Evolutionary conservation across 2,329 filamentous ascomycete species (phyloP).

Genomic region (Aspergillus floridensis): DNA sequence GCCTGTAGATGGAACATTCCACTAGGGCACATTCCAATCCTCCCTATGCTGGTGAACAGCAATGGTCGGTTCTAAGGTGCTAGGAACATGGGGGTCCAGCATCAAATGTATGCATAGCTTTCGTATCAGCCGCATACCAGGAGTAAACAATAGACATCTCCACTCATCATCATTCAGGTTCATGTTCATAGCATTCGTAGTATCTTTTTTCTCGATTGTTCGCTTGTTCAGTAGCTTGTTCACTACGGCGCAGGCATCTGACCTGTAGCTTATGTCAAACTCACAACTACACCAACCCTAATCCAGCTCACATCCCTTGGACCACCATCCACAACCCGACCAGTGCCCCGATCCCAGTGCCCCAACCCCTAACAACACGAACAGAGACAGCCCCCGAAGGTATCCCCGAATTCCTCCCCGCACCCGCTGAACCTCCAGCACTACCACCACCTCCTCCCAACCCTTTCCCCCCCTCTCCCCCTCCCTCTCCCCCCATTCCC

Average conservation of each 20-base stretch:
- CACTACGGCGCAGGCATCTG: too few species aligned
- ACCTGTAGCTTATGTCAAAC: too few species aligned
- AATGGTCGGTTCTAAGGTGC: neutral
- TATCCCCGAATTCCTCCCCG: too few species aligned
- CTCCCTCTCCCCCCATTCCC: neutral
- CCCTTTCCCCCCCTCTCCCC: neutral
- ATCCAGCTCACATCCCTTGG: too few species aligned
- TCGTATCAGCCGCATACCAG: neutral
- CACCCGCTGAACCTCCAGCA: neutral
- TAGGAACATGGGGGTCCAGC: neutral
- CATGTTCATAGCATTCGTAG: neutral
- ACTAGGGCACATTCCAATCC: neutral
- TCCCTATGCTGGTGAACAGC: neutral
- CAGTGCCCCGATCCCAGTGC: too few species aligned
- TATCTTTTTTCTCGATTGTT: neutral
- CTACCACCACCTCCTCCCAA: neutral
- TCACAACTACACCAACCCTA: too few species aligned
- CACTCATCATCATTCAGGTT: neutral
- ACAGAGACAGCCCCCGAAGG: too few species aligned
- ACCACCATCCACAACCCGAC: too few species aligned
- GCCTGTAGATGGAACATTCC: slow-evolving; percentile 1
- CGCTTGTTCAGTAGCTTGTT: neutral
- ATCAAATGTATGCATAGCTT: neutral
- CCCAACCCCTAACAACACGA: too few species aligned
- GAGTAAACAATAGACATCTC: slow-evolving; percentile 2